Evolutionary conservation across 306 rosid genomes (phyloP), one percentile per base, ranked within the genome.

Genomic region (Ochetophila trinervis): DNA sequence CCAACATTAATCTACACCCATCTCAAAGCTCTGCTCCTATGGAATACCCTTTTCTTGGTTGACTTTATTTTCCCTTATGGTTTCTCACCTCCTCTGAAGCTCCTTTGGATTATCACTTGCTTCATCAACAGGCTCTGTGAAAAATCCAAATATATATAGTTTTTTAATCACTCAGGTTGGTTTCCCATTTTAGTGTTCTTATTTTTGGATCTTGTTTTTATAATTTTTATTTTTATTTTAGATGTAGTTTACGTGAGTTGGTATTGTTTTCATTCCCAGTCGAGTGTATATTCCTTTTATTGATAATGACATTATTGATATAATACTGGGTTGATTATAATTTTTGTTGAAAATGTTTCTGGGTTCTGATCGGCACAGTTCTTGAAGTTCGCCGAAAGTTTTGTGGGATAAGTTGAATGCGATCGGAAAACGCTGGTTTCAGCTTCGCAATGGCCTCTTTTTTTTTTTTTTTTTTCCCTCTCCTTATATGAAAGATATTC

Each of bases 161-260:
- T 22, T 7, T 45, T 35, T 34, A 73, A 57, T 58, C 54, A 34
- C 17, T 54, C 70, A 47, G 69, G 74, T 68, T 20, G 48, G 74
- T 34, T 61, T n/a, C 69, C 34, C 34, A 9, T 32, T 24, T 18
- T 30, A 47, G 36, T 63, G 24, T 30, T 55, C 30, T 5, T n/a
- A 15, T 32, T 18, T 40, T 19, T 34, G 51, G 13, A 22, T 48
- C 56, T 47, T 19, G 2, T n/a, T 17, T 21, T 15, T 11, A 12
- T n/a, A 67, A 40, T 8, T 40, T 40, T 40, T 6, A 10, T 9
- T 0, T 2, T 12, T 12, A 1, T 40, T 9, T 9, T 8, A 10
- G 12, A 27, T 4, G 32, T 27, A 27, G 30, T 23, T 20, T 32
- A 2, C 17, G 19, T 67, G 63, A 53, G 34, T 67, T 37, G 18